Conservation (phyloP, 2,329 filamentous ascomycete species). For the Aureobasidium namibiae region DNA sequence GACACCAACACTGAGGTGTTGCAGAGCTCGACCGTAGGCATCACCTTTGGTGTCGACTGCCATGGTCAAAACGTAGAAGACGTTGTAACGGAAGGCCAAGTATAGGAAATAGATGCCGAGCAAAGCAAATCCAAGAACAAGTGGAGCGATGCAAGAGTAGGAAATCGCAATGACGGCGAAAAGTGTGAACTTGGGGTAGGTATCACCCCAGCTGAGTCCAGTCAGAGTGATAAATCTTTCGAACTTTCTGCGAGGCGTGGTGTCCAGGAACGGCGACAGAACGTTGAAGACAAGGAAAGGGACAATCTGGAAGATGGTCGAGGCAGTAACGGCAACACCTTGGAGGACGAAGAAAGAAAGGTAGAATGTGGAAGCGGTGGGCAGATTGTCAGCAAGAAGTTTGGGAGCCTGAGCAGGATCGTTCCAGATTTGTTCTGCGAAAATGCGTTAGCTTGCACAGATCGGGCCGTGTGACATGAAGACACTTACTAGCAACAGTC, state of each 20-base stretch:
- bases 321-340: conserved; percentile 22
- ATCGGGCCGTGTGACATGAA: neutral
- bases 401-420: conserved; percentile 22
- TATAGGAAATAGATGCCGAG: conserved; percentile 38
- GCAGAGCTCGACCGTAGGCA: conserved; percentile 35
- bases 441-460: neutral
- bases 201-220: conserved; percentile 34
- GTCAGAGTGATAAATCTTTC: conserved; percentile 33
- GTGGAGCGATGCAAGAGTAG: conserved; percentile 39
- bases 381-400: conserved; percentile 27
- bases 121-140: conserved; percentile 37
- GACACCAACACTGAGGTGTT: conserved; percentile 37
- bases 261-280: conserved; percentile 26
- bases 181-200: conserved; percentile 32
- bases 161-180: conserved; percentile 33
- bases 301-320: conserved; percentile 22
- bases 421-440: conserved; percentile 21
- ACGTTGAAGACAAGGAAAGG: conserved; percentile 24
- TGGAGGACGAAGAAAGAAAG: conserved; percentile 30
- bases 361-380: conserved; percentile 31
- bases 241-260: conserved; percentile 37
- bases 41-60: conserved; percentile 36
- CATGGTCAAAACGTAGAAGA: conserved; percentile 39
- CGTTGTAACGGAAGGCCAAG: conserved; percentile 40
- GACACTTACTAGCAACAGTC: conserved; percentile 42